Evolutionary conservation across 192 early-diverging fungal species (phyloP), one percentile per base, ranked within the genome.

Genomic region (Haplosporangium gracile): DNA sequence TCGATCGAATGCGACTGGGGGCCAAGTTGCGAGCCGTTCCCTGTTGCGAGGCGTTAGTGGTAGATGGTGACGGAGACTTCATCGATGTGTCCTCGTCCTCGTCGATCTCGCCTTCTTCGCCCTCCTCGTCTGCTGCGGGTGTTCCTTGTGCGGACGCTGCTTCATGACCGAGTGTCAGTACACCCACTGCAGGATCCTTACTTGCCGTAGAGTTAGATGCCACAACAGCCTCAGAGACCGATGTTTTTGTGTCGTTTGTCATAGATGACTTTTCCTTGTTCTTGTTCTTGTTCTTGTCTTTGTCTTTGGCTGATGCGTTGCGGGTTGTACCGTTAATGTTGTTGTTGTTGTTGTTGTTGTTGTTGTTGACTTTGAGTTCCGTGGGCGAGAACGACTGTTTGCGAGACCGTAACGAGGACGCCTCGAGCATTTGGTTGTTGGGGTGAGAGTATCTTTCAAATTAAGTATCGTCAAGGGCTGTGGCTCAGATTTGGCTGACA

Each of bases 371-470:
- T 45, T 72, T 72, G 13, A 45, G 24, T 24, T 81, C 72, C 7
- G 53, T 71, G 11, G 74, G 69, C 20, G 80, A 76, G 39, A 51
- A 75, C 5, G 79, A 43, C 5, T 72, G 68, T 45, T 76, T 82
- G 38, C 80, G 39, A 43, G 80, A 70, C 36, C 80, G 73, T 24
- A 76, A 39, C 26, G 80, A 76, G 6, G 80, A 45, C 39, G 74
- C 74, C 71, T 82, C 80, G 68, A 76, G 74, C 80, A 82, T 82
- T 72, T 10, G 43, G n/a, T 29, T 49, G 45, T 29, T 72, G 18
- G 15, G 26, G 11, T 26, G 42, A 42, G 43, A 42, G 20, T 29
- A 29, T 9, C n/a, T 60, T 26, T 5, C 24, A 5, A 29, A 65
- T 65, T 29, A 32, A 65, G 60, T 29, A 65, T 65, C n/a, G n/a